Evolutionary conservation across 139 green algal species (phyloP).

Genomic region (Tetradesmus obliquus): DNA sequence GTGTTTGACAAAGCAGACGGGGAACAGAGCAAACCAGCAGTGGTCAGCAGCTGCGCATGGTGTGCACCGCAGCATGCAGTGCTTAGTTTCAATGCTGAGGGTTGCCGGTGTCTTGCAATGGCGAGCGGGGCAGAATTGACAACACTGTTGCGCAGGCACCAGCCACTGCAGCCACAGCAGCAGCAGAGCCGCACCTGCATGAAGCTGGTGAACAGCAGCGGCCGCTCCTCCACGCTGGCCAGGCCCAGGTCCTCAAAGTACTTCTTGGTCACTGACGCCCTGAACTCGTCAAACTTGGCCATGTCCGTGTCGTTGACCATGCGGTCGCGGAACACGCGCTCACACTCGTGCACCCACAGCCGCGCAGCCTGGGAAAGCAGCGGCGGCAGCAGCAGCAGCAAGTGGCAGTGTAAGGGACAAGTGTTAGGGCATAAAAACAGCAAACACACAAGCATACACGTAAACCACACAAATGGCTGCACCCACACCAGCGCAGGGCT

Average conservation of each 20-base stretch:
- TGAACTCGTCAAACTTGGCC: slow-evolving; percentile 82
- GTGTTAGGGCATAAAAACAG: not conserved
- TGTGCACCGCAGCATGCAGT: not conserved
- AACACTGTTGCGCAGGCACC: not conserved
- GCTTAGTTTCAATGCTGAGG: not conserved
- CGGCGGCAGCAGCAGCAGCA: not conserved
- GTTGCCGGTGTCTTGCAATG: not conserved
- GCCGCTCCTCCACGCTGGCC: slow-evolving; percentile 72
- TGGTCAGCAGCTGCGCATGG: not conserved
- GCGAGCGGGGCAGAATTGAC: not conserved
- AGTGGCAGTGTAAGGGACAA: not conserved
- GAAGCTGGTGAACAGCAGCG: slow-evolving; percentile 76
- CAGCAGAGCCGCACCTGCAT: slow-evolving; percentile 45
- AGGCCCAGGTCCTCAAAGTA: slow-evolving; percentile 73
- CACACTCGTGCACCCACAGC: slow-evolving; percentile 89
- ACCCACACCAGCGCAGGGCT: no score
- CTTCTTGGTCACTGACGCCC: slow-evolving; percentile 72
- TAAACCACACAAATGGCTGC: no score
- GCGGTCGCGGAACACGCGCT: slow-evolving; percentile 89
- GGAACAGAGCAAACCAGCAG: not conserved
- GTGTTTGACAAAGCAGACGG: not conserved
- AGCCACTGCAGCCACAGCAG: no score
- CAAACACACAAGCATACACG: not conserved
- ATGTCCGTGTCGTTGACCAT: slow-evolving; percentile 86
- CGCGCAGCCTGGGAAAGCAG: slow-evolving; percentile 66